Evolutionary conservation across 257 asterid species (phyloP).

Genomic region (Plantago major): DNA sequence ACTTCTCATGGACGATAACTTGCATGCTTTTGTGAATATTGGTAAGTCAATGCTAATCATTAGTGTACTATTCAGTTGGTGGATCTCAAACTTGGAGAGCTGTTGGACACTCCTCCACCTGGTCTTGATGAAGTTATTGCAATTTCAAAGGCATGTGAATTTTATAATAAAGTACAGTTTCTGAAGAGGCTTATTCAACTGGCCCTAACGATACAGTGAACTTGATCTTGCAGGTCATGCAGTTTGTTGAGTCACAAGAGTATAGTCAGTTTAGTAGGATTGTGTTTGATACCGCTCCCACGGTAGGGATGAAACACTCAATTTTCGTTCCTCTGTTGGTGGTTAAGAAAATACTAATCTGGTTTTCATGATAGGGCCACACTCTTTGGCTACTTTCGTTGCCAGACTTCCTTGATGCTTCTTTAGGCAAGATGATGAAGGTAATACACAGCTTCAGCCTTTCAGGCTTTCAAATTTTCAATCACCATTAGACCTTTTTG

Average conservation of each 20-base stretch:
- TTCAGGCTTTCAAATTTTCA: slow-evolving; percentile 1
- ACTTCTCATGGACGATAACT: neutral
- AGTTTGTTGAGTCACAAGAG: slow-evolving; percentile 63
- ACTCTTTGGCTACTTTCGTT: slow-evolving; percentile 65
- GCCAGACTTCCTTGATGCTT: slow-evolving; percentile 71
- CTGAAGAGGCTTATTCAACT: neutral
- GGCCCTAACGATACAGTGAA: neutral
- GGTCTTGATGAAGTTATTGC: slow-evolving; percentile 80
- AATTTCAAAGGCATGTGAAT: slow-evolving; percentile 49
- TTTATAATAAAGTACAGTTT: neutral
- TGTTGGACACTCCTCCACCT: slow-evolving; percentile 65
- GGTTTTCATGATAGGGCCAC: slow-evolving; percentile 47
- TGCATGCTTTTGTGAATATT: neutral
- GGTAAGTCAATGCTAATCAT: neutral
- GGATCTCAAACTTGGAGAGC: slow-evolving; percentile 68
- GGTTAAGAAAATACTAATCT: slow-evolving; percentile 15
- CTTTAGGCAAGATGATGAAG: slow-evolving; percentile 66
- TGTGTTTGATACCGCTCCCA: slow-evolving; percentile 77
- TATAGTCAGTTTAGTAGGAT: slow-evolving; percentile 48
- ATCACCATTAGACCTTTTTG: neutral
- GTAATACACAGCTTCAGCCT: slow-evolving; percentile 17
- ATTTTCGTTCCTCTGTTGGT: slow-evolving; percentile 15
- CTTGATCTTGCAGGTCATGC: slow-evolving; percentile 47
- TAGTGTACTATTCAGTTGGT: slow-evolving; percentile 35
- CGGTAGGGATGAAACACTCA: slow-evolving; percentile 34